These are phyloP conservation scores for Cymbidium sinense DNA, from an alignment of 106 monocot species.

Conservation along the genomic window DNA sequence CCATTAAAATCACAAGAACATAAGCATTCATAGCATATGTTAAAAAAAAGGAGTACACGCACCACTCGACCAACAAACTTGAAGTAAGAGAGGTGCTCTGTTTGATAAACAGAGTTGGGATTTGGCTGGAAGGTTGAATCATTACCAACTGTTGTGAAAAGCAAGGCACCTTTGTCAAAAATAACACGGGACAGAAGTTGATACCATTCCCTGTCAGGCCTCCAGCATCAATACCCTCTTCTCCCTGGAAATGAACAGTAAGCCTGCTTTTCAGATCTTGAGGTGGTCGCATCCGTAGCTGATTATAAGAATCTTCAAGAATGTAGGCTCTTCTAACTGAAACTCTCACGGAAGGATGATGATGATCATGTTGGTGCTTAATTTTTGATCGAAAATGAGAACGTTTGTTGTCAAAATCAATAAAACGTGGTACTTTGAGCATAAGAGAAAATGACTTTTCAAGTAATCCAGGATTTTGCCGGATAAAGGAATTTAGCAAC, in stretches of 20 bases:
- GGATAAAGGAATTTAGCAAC: conserved; percentile 79
- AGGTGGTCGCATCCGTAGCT: conserved; percentile 82
- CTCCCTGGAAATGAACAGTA: conserved; percentile 97
- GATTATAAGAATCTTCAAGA: conserved; percentile 95
- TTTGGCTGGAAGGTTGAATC: conserved; percentile 96
- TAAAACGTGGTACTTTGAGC: conserved; percentile 91
- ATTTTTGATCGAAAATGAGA: conserved; percentile 90
- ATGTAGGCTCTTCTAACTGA: conserved; percentile 93
- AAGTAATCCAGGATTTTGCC: conserved; percentile 91
- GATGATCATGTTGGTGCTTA: conserved; percentile 96
- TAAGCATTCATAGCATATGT: background rate
- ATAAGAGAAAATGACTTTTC: conserved; percentile 95
- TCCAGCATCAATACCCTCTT: conserved; percentile 99
- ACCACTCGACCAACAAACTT: conserved; percentile 99
- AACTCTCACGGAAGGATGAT: conserved; percentile 89
- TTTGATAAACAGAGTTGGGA: conserved; percentile 96
- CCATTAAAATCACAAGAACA: background rate
- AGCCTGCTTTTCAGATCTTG: conserved; percentile 91
- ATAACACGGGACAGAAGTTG: conserved; percentile 84
- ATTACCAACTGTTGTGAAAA: conserved; percentile 97
- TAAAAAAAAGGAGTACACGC: conserved; percentile 18
- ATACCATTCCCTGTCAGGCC: conserved; percentile 98
- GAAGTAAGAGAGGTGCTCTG: conserved; percentile 96
- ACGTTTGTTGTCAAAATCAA: conserved; percentile 97
- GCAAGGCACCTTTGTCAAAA: conserved; percentile 95